Conservation (phyloP, 176 grass and related monocot genomes). For the Phoenix dactylifera region DNA sequence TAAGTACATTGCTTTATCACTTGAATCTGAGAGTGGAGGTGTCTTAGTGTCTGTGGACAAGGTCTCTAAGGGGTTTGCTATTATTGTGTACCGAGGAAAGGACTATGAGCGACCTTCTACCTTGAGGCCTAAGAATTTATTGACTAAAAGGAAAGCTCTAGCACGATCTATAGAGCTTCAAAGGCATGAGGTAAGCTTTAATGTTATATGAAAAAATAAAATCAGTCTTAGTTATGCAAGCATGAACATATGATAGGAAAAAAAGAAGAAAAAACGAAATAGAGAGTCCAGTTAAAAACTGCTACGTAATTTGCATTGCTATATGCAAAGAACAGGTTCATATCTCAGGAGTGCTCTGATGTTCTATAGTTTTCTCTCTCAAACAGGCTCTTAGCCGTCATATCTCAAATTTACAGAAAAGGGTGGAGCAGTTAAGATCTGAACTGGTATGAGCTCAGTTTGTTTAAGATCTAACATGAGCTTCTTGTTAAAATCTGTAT, state of each 20-base stretch:
- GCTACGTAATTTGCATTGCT: too few relatives aligned
- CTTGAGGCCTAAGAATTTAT: conserved; percentile 66
- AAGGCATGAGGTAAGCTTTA: conserved; percentile 56
- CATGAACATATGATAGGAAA: too few relatives aligned
- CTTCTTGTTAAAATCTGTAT: too few relatives aligned
- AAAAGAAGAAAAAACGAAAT: too few relatives aligned
- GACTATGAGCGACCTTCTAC: conserved; percentile 49
- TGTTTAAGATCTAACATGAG: too few relatives aligned
- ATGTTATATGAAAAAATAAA: neutral
- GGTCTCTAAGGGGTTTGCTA: conserved; percentile 84
- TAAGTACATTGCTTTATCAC: conserved; percentile 55
- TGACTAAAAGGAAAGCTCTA: conserved; percentile 81
- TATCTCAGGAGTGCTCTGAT: too few relatives aligned
- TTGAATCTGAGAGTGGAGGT: conserved; percentile 85
- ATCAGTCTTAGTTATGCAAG: too few relatives aligned
- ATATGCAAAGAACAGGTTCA: too few relatives aligned
- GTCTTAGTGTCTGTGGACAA: conserved; percentile 87
- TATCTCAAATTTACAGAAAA: conserved; percentile 53
- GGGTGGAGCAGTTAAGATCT: conserved; percentile 50
- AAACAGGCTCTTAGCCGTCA: conserved; percentile 56
- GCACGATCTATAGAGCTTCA: conserved; percentile 85
- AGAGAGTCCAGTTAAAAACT: too few relatives aligned
- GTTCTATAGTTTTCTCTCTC: neutral
- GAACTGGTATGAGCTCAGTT: conserved; percentile 44
- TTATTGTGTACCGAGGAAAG: conserved; percentile 72